Evolutionary conservation across 805 yeast species (phyloP).

Genomic region (Saccharomycopsis javanensis): DNA sequence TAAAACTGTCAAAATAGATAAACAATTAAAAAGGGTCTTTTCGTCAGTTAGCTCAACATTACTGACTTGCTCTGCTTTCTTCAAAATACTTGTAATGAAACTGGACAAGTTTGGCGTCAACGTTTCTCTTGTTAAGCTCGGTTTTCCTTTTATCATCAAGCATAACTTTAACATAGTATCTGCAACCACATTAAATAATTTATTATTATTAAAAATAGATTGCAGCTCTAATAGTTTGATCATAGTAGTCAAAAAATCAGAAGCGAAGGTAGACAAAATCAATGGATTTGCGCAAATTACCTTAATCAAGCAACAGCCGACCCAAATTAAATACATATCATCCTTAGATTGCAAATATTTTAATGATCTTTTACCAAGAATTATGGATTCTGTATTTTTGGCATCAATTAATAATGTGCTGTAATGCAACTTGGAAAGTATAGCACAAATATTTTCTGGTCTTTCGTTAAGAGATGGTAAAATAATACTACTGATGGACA

Average conservation of each 20-base stretch:
- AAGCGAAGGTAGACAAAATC: conserved; percentile 34
- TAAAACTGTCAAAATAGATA: conserved; percentile 27
- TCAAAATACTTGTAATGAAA: conserved; percentile 46
- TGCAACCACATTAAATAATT: conserved; percentile 32
- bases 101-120: conserved; percentile 69
- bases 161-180: conserved; percentile 18
- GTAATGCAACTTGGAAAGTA: conserved; percentile 4
- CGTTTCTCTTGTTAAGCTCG: conserved; percentile 73
- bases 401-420: conserved; percentile 2
- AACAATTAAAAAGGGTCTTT: conserved; percentile 29
- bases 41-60: conserved; percentile 27
- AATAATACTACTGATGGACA: conserved; percentile 13
- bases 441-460: conserved; percentile 5
- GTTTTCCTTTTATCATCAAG: conserved; percentile 57
- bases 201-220: conserved; percentile 31
- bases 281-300: conserved; percentile 25
- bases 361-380: conserved; percentile 9
- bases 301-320: conserved; percentile 10
- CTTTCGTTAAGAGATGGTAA: conserved; percentile 12
- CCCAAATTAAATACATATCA: conserved; percentile 10
- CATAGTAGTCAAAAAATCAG: conserved; percentile 31
- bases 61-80: conserved; percentile 29
- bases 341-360: conserved; percentile 9
- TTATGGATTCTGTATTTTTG: conserved; percentile 2
- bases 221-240: conserved; percentile 32